phyloP scores from a whole-genome alignment of 169 alveolate genomes.

The Neospora caninum region DNA sequence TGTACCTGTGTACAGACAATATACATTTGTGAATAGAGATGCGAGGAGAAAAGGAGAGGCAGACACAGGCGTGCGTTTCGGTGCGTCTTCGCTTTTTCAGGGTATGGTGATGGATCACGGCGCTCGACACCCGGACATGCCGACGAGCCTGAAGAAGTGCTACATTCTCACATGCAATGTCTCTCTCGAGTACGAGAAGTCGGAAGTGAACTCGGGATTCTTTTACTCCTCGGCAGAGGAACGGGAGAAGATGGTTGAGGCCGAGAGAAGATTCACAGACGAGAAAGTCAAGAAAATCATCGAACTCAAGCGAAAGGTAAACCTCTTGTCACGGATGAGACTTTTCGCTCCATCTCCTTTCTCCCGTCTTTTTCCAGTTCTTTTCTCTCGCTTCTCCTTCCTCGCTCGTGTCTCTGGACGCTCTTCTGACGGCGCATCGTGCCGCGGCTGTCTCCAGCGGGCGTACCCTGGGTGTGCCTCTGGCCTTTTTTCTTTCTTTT shows the following conservation, averaged over 20 bases:
- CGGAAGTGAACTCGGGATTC: slow-evolving; percentile 98
- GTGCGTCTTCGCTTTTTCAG: slow-evolving; percentile 66
- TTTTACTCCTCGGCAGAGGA: slow-evolving; percentile 97
- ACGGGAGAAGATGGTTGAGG: slow-evolving; percentile 95
- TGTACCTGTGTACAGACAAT: too few species aligned
- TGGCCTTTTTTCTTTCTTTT: background rate
- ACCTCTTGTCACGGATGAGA: too few species aligned
- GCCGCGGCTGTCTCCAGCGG: too few species aligned
- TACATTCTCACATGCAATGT: slow-evolving; percentile 97
- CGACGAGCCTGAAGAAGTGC: slow-evolving; percentile 95
- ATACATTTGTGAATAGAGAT: too few species aligned
- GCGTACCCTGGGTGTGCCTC: too few species aligned
- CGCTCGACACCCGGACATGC: slow-evolving; percentile 98
- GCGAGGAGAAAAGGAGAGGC: too few species aligned
- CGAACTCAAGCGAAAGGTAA: slow-evolving; percentile 92
- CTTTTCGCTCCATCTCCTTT: slow-evolving; percentile 58
- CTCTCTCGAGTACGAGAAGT: slow-evolving; percentile 98
- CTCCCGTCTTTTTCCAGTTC: background rate
- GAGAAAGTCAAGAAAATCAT: slow-evolving; percentile 96
- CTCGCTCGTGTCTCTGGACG: too few species aligned
- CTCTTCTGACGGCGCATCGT: too few species aligned
- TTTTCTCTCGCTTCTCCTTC: too few species aligned
- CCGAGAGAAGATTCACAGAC: slow-evolving; percentile 97
- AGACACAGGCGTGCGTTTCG: background rate
- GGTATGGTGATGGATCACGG: slow-evolving; percentile 99